Evolutionary conservation across 169 alveolate genomes (phyloP), one percentile per base, ranked within the genome.

Genomic region (Plasmodium adleri): DNA sequence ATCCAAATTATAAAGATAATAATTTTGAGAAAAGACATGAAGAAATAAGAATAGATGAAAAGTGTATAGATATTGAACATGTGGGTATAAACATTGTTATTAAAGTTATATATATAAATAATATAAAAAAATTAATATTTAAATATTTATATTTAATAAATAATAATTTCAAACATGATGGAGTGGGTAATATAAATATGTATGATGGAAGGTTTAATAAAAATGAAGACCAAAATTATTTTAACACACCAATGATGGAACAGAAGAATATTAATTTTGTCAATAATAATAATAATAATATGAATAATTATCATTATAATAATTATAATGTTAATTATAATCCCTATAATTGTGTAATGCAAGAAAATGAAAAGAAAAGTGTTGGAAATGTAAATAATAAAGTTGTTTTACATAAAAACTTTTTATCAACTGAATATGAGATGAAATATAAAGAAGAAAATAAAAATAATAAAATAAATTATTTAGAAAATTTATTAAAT

Each of bases 31-130:
- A 28, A 26, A 83, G 59, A 39, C 72, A 83, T 68, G 70, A 83
- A 70, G 91, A 83, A 83, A 83, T 83, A 28, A 83, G 45, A 17
- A 3, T 83, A 68, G 85, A 83, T 62, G 74, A 70, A 10, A 26
- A 60, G 6, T 83, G 91, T 10, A 83, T 83, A 32, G 80, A 83
- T 54, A 83, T 83, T 22, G 91, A 83, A 68, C 68, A 62, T 32
- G 72, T 83, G 4, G 91, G 91, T 8, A 83, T 83, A 56, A 83
- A 72, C 63, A 83, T 83, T n/a, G 70, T 83, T 32, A 83, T 83
- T 68, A 83, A 83, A 68, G 83, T 56, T 68, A 62, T 83, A 15
- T 58, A 83, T 72, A 52, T 67, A 56, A 83, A 50, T 15, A 83
- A 83, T 24, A 62, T 83, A 15, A 83, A 83, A 72, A 67, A 83